Evolutionary conservation across 306 rosid genomes (phyloP), one percentile per base, ranked within the genome.

Genomic region (Trifolium subterraneum): DNA sequence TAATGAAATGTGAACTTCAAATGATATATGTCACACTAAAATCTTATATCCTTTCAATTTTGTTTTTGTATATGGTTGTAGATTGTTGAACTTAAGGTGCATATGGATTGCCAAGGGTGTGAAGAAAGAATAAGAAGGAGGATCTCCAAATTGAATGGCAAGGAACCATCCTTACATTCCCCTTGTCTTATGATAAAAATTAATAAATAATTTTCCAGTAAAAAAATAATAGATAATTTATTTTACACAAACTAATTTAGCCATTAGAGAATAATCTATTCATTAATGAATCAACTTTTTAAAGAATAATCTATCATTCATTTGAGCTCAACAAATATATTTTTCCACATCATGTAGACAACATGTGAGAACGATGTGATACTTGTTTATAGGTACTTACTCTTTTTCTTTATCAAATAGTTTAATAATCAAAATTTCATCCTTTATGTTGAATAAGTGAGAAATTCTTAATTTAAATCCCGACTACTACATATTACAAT

Each of bases 71-170:
- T 35, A 19, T 75, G 47, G 22, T 1, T 69, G 18, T 29, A 92
- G 94, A 92, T 90, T 61, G 92, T 90, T 68, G 98, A 92, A 68
- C 87, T 90, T 22, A 64, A 80, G 85, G 96, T 92, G 80, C 93
- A 92, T 48, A 90, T 92, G 98, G 98, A 92, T 56, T 92, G 98
- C 23, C 79, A 92, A 84, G 98, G 96, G 39, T 87, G 96, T 25
- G 92, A 92, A 80, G 84, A 82, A 70, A 85, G 92, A 51, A 80
- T 92, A 20, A 73, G 86, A 71, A 83, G 87, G 79, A 92, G 89
- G 10, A 73, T 92, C 82, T 92, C 92, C 2, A 92, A 87, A 72
- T 68, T 90, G 12, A 66, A 92, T 35, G 98, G 96, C 66, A 87
- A 81, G 79, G 78, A 60, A 71, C 47, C 58, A 27, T 39, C 27